Evolutionary conservation across 176 grass and related monocot genomes (phyloP).

Genomic region (Cenchrus fungigraminus): DNA sequence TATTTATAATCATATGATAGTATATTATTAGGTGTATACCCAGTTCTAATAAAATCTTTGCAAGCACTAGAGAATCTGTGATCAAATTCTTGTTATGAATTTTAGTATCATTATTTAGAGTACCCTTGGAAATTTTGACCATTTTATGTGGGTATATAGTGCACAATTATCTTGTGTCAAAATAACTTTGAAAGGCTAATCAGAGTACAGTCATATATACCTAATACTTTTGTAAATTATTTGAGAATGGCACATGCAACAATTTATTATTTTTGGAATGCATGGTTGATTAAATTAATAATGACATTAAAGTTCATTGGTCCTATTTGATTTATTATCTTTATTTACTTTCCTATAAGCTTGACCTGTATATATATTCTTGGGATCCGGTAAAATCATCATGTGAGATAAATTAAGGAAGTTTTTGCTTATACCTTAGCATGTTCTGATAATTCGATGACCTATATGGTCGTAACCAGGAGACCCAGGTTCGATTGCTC

Average conservation of each 20-base stretch:
- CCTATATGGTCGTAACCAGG: no score
- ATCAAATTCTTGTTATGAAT: not conserved
- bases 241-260: not conserved
- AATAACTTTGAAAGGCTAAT: not conserved
- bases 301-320: not conserved
- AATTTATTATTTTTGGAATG: no score
- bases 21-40: not conserved
- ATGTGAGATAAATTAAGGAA: not conserved
- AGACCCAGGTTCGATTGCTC: no score
- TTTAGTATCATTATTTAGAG: not conserved
- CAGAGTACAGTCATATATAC: no score
- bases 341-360: not conserved
- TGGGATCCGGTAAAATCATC: no score
- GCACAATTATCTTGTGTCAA: not conserved
- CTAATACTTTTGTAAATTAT: not conserved
- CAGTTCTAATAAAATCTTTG: not conserved
- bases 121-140: not conserved
- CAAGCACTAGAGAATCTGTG: not conserved
- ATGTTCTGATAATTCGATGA: not conserved
- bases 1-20: slow-evolving; percentile 37
- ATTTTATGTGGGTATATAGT: not conserved
- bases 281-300: not conserved
- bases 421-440: not conserved
- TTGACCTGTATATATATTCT: no score
- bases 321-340: not conserved